Base-by-base conservation (phyloP, 345 rosid species). In the Gossypium anomalum region DNA sequence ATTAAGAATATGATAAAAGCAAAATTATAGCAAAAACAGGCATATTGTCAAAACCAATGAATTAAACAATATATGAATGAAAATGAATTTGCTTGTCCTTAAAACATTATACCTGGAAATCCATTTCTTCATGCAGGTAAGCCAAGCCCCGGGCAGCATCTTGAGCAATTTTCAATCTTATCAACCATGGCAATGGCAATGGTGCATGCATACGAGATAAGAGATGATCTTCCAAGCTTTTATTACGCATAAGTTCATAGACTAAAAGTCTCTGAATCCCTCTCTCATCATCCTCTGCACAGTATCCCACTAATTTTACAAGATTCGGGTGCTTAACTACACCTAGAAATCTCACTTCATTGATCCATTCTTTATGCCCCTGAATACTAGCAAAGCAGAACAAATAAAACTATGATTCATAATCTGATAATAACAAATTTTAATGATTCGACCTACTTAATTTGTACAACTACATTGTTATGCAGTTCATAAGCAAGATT, bases 291-390 rank as follows among this genome's bases (percentile, higher is more conserved):
- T 93, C 98, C 70, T 94, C 98, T 0, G 95, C 97, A 34, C 97
- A 92, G 78, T 94, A 94, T 7, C 98, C 97, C 22, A 93, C 91
- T 67, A 95, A 82, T 79, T 88, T 93, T 17, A 95, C 99, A 48
- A 95, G 94, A 85, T 95, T 95, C 9, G 97, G 97, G 82, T 95
- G 99, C 69, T 93, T 88, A 58, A 93, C 90, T 41, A 95, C 96
- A 22, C 97, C 99, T 76, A 95, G 79, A 69, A 91, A 93, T 78
- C 84, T 91, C 80, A 95, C 98, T 67, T 95, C 99, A 80, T 93
- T 91, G 80, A 95, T 88, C 99, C 99, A 93, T 83, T 95, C 97
- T 82, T 90, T 95, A 75, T 93, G 97, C 89, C 99, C 99, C 99
- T 94, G 95, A 88, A 82, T 75, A 51, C 89, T 90, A 89, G 89